Evolutionary conservation across 1,139 yeast species (phyloP).

Genomic region (Pichia sp.): DNA sequence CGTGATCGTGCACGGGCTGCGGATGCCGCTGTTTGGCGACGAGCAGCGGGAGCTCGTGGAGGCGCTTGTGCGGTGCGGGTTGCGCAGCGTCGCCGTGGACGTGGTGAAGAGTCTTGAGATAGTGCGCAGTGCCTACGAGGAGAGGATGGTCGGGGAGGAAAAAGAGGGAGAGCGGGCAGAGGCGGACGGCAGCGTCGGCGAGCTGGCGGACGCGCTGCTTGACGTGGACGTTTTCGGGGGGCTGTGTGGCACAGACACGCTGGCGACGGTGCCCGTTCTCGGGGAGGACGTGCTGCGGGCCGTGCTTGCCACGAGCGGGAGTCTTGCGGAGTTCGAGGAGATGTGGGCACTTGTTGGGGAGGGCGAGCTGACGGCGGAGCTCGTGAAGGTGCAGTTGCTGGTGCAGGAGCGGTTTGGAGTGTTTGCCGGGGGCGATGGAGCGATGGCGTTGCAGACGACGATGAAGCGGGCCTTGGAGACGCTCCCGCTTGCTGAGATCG

Average conservation of each 20-base stretch:
- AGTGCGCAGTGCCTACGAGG: slow-evolving; percentile 15
- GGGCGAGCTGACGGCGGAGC: slow-evolving; percentile 2
- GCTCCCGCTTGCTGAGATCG: not conserved
- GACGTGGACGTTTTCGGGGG: not conserved
- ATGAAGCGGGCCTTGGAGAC: not conserved
- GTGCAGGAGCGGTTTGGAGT: slow-evolving; percentile 2
- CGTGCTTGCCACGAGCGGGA: slow-evolving; percentile 13
- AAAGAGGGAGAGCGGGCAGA: too few species aligned
- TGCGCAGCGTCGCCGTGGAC: slow-evolving; percentile 21
- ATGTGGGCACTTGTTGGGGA: not conserved
- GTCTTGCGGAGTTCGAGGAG: slow-evolving; percentile 16
- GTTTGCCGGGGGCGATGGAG: slow-evolving; percentile 15
- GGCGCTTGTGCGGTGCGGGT: slow-evolving; percentile 19
- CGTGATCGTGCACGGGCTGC: slow-evolving; percentile 4
- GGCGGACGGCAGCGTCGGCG: not conserved
- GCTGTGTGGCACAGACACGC: slow-evolving; percentile 15
- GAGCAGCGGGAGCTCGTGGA: slow-evolving; percentile 22
- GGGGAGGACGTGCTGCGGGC: slow-evolving; percentile 18
- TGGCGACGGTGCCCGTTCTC: slow-evolving; percentile 23
- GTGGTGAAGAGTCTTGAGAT: slow-evolving; percentile 20
- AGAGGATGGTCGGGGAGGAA: slow-evolving; percentile 7
- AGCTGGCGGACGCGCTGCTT: slow-evolving; percentile 20
- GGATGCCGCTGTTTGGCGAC: slow-evolving; percentile 19
- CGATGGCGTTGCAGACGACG: slow-evolving; percentile 3
- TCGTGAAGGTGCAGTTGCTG: slow-evolving; percentile 3